Conservation (phyloP, 306 rosid genomes). For the Vicia villosa region DNA sequence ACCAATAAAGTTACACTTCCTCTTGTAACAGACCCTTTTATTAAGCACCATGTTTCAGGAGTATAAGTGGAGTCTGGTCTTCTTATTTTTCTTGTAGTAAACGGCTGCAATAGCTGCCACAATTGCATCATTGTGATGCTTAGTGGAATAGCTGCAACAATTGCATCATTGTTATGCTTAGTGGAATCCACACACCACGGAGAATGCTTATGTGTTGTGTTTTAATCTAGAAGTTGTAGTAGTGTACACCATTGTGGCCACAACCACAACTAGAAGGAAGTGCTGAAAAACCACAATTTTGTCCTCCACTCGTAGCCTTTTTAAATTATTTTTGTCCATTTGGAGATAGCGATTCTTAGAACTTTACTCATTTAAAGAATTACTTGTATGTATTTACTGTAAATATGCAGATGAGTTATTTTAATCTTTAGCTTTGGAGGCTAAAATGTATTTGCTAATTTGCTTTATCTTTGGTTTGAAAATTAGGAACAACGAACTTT, state of each 20-base stretch:
- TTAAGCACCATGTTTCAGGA: not conserved
- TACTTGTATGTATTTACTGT: not conserved
- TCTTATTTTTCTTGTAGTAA: not conserved
- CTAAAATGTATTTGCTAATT: not conserved
- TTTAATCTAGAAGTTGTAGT: not conserved
- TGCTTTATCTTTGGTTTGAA: not conserved
- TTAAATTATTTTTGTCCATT: not conserved
- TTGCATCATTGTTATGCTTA: too few species aligned
- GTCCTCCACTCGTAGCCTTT: not conserved
- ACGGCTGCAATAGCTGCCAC: not conserved
- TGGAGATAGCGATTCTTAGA: not conserved
- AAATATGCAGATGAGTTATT: not conserved
- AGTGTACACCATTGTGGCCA: not conserved
- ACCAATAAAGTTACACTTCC: not conserved
- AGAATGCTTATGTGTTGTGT: not conserved
- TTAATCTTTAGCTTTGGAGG: not conserved
- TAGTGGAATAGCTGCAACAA: not conserved
- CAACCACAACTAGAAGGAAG: not conserved
- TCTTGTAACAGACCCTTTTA: not conserved
- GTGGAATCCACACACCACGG: too few species aligned
- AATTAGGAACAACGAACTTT: not conserved
- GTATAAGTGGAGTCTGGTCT: conserved; percentile 1
- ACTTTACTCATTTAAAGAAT: not conserved
- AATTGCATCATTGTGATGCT: not conserved
- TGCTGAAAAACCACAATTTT: not conserved